phyloP scores from a whole-genome alignment of 176 grass and related monocot genomes.

The Puccinellia tenuiflora region DNA sequence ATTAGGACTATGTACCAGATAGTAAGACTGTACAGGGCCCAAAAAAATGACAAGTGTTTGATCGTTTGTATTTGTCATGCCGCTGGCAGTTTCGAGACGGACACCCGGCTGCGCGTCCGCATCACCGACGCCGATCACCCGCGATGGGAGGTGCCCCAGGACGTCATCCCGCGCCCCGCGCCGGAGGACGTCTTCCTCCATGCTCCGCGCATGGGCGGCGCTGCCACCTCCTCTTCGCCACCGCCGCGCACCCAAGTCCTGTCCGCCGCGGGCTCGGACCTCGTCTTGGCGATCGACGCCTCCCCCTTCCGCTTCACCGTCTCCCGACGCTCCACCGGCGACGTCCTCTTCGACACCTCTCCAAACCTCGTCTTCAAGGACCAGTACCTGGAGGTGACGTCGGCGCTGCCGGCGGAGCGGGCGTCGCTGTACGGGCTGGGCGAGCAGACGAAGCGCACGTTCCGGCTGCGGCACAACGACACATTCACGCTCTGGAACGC shows the following conservation, averaged over 20 bases:
- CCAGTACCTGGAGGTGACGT: slow-evolving; percentile 62
- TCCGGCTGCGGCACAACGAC: slow-evolving; percentile 48
- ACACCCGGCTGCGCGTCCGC: slow-evolving; percentile 62
- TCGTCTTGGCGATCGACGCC: slow-evolving; percentile 39
- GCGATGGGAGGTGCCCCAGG: slow-evolving; percentile 71
- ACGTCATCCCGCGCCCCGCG: slow-evolving; percentile 50
- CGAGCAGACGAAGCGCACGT: slow-evolving; percentile 76
- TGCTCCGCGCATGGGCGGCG: neutral
- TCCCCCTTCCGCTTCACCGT: slow-evolving; percentile 56
- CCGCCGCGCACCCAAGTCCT: slow-evolving; percentile 22
- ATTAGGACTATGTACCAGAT: too few relatives aligned
- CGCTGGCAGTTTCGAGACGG: slow-evolving; percentile 50
- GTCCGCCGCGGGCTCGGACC: slow-evolving; percentile 39
- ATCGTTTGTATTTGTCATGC: neutral
- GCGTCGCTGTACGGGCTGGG: slow-evolving; percentile 74
- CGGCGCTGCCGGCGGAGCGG: slow-evolving; percentile 33
- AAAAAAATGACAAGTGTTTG: too few relatives aligned
- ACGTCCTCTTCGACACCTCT: slow-evolving; percentile 49
- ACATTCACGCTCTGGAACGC: slow-evolving; percentile 77
- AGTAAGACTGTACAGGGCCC: too few relatives aligned
- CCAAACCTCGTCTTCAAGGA: slow-evolving; percentile 60
- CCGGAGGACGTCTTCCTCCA: neutral
- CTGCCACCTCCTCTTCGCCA: neutral
- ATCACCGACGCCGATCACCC: slow-evolving; percentile 57
- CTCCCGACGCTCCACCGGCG: slow-evolving; percentile 40